Conservation (phyloP, 371 early-diverging fungal species). For the Coemansia sp. region DNA sequence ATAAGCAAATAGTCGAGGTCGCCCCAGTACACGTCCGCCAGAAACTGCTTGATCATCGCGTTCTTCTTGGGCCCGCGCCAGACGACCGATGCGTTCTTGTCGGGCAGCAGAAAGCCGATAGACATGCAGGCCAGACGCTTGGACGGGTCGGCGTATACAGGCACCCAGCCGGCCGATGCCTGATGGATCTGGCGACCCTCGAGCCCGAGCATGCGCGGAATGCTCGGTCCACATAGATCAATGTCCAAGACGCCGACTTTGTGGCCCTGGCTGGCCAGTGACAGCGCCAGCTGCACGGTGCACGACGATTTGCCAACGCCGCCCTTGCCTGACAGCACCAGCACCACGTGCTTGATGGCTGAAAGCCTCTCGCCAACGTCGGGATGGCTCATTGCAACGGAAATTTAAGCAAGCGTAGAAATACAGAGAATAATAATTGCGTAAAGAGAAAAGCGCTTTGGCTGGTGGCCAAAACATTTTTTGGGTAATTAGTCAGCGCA, state of each 20-base stretch:
- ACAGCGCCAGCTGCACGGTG: conserved; percentile 78
- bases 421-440: not conserved
- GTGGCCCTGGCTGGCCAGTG: conserved; percentile 59
- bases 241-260: conserved; percentile 95
- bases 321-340: conserved; percentile 99
- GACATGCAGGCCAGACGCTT: conserved; percentile 91
- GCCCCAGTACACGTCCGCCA: conserved; percentile 96
- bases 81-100: conserved; percentile 89
- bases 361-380: conserved; percentile 44
- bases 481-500: not conserved
- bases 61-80: conserved; percentile 99
- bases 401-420: not conserved
- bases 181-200: conserved; percentile 55
- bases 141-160: conserved; percentile 84
- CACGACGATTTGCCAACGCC: conserved; percentile 98
- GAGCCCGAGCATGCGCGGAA: conserved; percentile 89
- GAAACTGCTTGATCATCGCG: conserved; percentile 95
- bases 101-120: conserved; percentile 93
- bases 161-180: conserved; percentile 73
- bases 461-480: not conserved
- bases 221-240: conserved; percentile 99
- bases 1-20: conserved; percentile 91
- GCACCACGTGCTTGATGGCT: conserved; percentile 55
- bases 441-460: not conserved
- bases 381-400: conserved; percentile 33